A percentile compares a stretch with the other conserved stretches of the same genome.
These are phyloP conservation scores for Mycena maculata DNA, from an alignment of 768 basidiomycete genomes.

Conservation along the genomic window DNA sequence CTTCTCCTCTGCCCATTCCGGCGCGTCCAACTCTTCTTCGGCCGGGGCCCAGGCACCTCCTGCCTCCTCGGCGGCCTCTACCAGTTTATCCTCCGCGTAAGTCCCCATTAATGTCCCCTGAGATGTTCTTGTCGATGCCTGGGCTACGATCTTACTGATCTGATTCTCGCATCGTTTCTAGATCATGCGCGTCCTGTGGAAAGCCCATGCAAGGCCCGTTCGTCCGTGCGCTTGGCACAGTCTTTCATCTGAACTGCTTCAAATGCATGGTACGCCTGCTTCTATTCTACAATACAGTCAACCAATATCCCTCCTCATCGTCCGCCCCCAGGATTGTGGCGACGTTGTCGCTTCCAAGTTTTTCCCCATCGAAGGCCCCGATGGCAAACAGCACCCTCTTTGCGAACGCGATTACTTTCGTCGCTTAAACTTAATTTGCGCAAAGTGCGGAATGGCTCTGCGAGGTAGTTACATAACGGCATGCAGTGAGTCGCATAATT, in stretches of 20 bases:
- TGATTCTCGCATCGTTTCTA: slow-evolving; percentile 46
- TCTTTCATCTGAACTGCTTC: slow-evolving; percentile 98
- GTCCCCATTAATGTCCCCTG: slow-evolving; percentile 22
- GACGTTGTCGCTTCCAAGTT: slow-evolving; percentile 98
- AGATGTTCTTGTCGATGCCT: slow-evolving; percentile 18
- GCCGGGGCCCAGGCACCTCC: slow-evolving; percentile 63
- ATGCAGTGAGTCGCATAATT: slow-evolving; percentile 71
- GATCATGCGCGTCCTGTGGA: slow-evolving; percentile 81
- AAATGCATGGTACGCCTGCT: slow-evolving; percentile 87
- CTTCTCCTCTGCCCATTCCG: slow-evolving; percentile 66
- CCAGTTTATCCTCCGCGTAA: slow-evolving; percentile 60
- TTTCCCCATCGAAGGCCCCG: slow-evolving; percentile 95
- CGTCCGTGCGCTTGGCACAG: slow-evolving; percentile 92
- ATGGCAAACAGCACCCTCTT: slow-evolving; percentile 91
- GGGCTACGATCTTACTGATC: slow-evolving; percentile 41
- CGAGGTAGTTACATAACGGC: slow-evolving; percentile 99
- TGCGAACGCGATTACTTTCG: slow-evolving; percentile 99
- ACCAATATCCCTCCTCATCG: slow-evolving; percentile 26
- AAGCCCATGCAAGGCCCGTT: slow-evolving; percentile 94
- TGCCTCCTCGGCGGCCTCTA: slow-evolving; percentile 63
- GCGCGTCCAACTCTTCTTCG: slow-evolving; percentile 55
- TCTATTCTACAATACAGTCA: slow-evolving; percentile 19
- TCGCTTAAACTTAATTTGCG: slow-evolving; percentile 94
- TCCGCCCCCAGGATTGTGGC: slow-evolving; percentile 83
- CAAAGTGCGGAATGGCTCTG: slow-evolving; percentile 93